Conservation (phyloP, 164 flowering plant genomes). For the Saururus chinensis region DNA sequence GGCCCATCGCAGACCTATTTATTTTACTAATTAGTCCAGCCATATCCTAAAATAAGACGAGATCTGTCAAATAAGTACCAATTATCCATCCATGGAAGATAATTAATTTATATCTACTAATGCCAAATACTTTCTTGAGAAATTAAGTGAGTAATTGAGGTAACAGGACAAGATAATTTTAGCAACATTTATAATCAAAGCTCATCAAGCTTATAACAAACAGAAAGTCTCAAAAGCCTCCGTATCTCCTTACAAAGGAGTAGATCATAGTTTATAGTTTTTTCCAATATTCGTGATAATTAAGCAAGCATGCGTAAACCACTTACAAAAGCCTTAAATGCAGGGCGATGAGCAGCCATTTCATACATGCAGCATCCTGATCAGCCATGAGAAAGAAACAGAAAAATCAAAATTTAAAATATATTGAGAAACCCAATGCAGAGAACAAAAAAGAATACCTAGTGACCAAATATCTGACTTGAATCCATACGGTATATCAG, state of each 20-base stretch:
- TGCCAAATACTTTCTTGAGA: too few relatives aligned
- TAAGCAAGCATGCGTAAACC: background rate
- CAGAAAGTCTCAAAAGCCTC: too few relatives aligned
- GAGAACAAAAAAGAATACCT: conserved; percentile 30
- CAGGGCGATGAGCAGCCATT: conserved; percentile 99
- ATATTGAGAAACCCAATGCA: background rate
- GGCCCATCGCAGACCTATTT: conserved; percentile 94
- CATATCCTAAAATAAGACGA: conserved; percentile 72
- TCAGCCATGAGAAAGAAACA: conserved; percentile 1
- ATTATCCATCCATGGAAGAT: background rate
- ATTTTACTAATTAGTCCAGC: conserved; percentile 95
- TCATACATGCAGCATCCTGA: conserved; percentile 97
- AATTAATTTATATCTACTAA: too few relatives aligned
- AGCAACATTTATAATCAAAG: too few relatives aligned
- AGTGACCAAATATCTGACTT: conserved; percentile 99
- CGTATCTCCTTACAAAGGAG: too few relatives aligned
- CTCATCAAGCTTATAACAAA: too few relatives aligned
- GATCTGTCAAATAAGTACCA: conserved; percentile 2
- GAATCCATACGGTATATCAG: conserved; percentile 98
- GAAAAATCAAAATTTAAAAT: background rate
- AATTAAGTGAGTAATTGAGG: too few relatives aligned
- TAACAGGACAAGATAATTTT: too few relatives aligned
- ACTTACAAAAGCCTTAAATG: conserved; percentile 98
- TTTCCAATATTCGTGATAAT: background rate
- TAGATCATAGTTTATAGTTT: background rate